These are phyloP conservation scores for Sugiyamaella marilandica DNA, from an alignment of 805 yeast species.

Conservation along the genomic window DNA sequence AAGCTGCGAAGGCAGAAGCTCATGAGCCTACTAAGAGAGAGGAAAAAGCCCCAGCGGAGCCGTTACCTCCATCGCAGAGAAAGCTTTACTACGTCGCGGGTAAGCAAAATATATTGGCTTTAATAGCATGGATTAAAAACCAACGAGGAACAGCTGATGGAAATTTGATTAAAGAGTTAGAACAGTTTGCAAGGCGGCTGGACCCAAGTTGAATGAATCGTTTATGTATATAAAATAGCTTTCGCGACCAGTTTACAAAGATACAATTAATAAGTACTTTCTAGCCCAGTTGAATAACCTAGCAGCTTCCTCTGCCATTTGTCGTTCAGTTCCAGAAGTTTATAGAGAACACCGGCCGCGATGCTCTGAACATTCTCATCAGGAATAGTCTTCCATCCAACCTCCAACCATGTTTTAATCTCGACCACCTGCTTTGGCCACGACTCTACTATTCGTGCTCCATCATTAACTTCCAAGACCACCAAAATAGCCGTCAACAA, in stretches of 20 bases:
- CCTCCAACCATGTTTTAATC: conserved; percentile 29
- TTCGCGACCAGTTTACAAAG: background rate
- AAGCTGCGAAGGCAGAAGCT: too few relatives aligned
- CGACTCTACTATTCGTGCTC: conserved; percentile 23
- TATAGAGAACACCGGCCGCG: conserved; percentile 32
- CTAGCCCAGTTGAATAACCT: conserved; percentile 16
- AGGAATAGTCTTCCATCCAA: conserved; percentile 28
- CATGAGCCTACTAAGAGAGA: background rate
- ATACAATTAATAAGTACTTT: conserved; percentile 1
- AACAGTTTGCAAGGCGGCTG: conserved; percentile 12
- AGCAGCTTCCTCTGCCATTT: conserved; percentile 24
- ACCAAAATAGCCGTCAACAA: conserved; percentile 30
- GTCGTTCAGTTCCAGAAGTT: conserved; percentile 25
- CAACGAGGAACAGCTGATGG: conserved; percentile 10
- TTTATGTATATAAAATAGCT: conserved; percentile 3
- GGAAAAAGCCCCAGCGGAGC: conserved; percentile 1
- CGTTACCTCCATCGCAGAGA: conserved; percentile 9
- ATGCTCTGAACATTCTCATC: conserved; percentile 27
- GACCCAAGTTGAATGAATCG: background rate
- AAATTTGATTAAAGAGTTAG: conserved; percentile 18
- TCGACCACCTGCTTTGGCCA: conserved; percentile 30
- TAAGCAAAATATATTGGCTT: conserved; percentile 19
- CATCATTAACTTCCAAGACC: conserved; percentile 29
- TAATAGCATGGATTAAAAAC: conserved; percentile 28
- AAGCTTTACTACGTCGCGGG: conserved; percentile 26